These are phyloP conservation scores for Hsuehochloa calcarea DNA, from an alignment of 176 grass and related monocot species.

Conservation along the genomic window DNA sequence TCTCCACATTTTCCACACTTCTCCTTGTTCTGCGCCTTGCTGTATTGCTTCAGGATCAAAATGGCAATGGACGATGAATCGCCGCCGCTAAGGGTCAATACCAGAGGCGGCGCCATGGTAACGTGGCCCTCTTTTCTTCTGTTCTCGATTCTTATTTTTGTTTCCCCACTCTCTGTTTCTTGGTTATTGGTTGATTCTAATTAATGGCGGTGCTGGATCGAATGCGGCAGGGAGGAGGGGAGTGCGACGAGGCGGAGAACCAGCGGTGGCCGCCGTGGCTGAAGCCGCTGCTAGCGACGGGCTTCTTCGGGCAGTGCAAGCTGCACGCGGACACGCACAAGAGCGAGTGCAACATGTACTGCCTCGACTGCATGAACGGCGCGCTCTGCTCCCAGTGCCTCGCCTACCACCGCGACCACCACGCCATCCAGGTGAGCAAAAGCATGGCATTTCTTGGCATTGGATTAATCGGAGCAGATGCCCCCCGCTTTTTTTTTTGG, in stretches of 20 bases:
- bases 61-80: constrained; percentile 68
- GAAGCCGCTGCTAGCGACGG: constrained; percentile 73
- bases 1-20: background rate
- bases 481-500: constrained; percentile 8
- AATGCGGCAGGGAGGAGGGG: constrained; percentile 44
- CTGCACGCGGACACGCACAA: constrained; percentile 82
- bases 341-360: constrained; percentile 99
- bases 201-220: constrained; percentile 24
- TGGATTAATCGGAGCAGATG: constrained; percentile 1
- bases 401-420: constrained; percentile 72
- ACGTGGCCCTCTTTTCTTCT: background rate
- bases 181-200: background rate
- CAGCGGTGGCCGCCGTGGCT: constrained; percentile 91
- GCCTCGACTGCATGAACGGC: constrained; percentile 85
- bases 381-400: constrained; percentile 98
- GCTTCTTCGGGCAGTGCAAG: constrained; percentile 99
- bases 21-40: background rate
- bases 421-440: constrained; percentile 76
- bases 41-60: background rate
- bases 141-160: background rate
- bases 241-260: constrained; percentile 45
- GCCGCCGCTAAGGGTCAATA: constrained; percentile 58
- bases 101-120: constrained; percentile 56
- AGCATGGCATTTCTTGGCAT: background rate
- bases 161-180: background rate